Base-by-base conservation (phyloP, 2,329 filamentous ascomycete species). In the Fusarium nurragi region DNA sequence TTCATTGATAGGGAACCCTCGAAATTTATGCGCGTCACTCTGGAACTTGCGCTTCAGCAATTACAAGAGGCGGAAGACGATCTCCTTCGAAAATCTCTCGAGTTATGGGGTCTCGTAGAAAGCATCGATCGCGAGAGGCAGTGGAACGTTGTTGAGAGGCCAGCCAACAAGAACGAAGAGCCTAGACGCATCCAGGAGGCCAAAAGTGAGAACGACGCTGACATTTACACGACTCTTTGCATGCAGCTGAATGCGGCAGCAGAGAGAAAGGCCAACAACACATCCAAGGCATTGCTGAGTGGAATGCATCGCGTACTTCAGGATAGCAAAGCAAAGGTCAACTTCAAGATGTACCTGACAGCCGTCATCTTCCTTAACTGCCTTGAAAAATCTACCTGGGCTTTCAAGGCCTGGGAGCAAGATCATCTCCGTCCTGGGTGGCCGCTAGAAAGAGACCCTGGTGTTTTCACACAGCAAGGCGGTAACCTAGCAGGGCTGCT, bases 381-480 rank as follows among this genome's bases (percentile, higher is more conserved):
- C 65, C 80, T 89, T 14, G 88, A 90, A 71, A 90, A 89, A 76
- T 87, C 86, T 0, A 89, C 87, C 0, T 90, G 87, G 88, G 84
- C 86, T 1, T 89, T 89, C 77, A 88, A 88, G 63, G 86, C 85
- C 3, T 90, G 87, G 86, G 86, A 89, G 67, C 85, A 89, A 71
- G 82, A 86, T 53, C 83, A 84, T 46, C 80, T 88, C 23, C 81
- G 84, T 3, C 81, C 81, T 1, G 81, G 83, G 39, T 90, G 87
- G 87, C 88, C 88, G 5, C 78, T 90, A 4, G 85, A 87, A 70
- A 75, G 79, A 34, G 83, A 84, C 9, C 87, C 87, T 0, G 77
- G 79, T 46, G 78, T 79, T 47, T 90, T 86, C 69, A 84, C 85
- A 1, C 80, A 83, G 53, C 86, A 89, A 65, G 87, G 87, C 16